phyloP scores from a whole-genome alignment of 2,329 filamentous ascomycete genomes.

The Colletotrichum sidae region DNA sequence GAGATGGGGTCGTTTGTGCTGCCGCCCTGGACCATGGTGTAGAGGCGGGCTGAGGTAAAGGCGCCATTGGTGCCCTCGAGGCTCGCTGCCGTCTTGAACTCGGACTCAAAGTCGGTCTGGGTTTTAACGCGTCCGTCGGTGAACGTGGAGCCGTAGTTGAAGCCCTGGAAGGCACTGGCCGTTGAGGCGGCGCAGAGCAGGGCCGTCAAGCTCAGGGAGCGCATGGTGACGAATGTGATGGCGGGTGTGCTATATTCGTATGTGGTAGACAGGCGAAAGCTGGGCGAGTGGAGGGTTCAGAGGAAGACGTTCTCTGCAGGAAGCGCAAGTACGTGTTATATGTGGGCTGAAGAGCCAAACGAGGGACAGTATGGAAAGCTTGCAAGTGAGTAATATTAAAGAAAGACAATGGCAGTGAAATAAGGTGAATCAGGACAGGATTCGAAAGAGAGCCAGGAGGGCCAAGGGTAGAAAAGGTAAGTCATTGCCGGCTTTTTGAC shows the following conservation, averaged over 20 bases:
- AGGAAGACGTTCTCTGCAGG: background rate
- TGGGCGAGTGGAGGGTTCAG: background rate
- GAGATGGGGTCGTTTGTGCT: constrained; percentile 73
- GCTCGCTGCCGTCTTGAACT: constrained; percentile 74
- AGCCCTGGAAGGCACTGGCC: constrained; percentile 66
- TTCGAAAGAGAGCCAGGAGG: background rate
- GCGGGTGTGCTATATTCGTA: too few species aligned
- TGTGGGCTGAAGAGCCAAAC: constrained; percentile 3
- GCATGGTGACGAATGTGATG: constrained; percentile 15
- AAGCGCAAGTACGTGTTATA: constrained; percentile 2
- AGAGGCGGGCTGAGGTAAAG: constrained; percentile 79
- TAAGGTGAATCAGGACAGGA: background rate
- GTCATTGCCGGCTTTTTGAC: background rate
- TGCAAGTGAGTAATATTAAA: background rate
- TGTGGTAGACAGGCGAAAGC: background rate
- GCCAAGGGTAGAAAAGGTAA: constrained; percentile 8
- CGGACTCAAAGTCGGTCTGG: constrained; percentile 74
- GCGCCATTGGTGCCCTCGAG: constrained; percentile 71
- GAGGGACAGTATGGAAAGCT: constrained; percentile 6
- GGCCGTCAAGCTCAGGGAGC: constrained; percentile 37
- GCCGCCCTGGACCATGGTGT: constrained; percentile 79
- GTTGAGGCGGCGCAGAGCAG: constrained; percentile 50
- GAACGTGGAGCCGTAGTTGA: constrained; percentile 78
- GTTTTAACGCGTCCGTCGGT: constrained; percentile 69
- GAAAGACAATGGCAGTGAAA: constrained; percentile 3